Evolutionary conservation across 1,284 basidiomycete genomes (phyloP).

Genomic region (Cerrena zonata): DNA sequence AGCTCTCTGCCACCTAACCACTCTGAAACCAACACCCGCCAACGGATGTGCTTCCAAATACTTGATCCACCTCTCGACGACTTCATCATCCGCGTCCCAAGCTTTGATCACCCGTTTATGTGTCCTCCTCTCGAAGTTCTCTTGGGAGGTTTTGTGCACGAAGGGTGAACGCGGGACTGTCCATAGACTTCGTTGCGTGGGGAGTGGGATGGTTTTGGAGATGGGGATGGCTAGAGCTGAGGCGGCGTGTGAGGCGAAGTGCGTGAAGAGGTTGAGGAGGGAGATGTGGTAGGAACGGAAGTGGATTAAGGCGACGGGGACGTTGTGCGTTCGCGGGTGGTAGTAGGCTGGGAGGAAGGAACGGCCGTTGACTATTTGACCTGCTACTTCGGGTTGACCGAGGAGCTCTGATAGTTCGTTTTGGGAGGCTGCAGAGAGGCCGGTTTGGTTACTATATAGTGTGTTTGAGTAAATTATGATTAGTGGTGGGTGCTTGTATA

Average conservation of each 20-base stretch:
- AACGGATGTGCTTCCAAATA: conserved; percentile 78
- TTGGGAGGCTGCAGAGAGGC: not conserved
- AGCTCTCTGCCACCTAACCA: conserved; percentile 71
- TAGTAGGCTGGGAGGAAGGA: conserved; percentile 45
- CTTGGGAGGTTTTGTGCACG: conserved; percentile 90
- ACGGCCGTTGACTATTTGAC: conserved; percentile 56
- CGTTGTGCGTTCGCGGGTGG: conserved; percentile 60
- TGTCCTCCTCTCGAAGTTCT: conserved; percentile 87
- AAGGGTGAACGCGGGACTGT: conserved; percentile 87
- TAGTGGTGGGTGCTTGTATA: not conserved
- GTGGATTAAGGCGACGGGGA: conserved; percentile 82
- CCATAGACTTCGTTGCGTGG: conserved; percentile 76
- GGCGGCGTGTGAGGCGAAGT: conserved; percentile 83
- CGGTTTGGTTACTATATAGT: not conserved
- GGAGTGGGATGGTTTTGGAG: conserved; percentile 64
- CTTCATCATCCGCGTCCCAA: conserved; percentile 79
- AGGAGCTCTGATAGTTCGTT: not conserved
- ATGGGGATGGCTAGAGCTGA: conserved; percentile 79
- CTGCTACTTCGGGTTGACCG: conserved; percentile 13
- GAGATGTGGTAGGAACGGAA: conserved; percentile 72
- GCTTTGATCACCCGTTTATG: conserved; percentile 86
- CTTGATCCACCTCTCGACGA: conserved; percentile 76
- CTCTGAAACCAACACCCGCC: conserved; percentile 82
- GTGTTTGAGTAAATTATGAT: not conserved
- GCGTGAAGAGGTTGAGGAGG: conserved; percentile 74